Conservation (phyloP, 257 asterid genomes). For the Primulina eburnea region DNA sequence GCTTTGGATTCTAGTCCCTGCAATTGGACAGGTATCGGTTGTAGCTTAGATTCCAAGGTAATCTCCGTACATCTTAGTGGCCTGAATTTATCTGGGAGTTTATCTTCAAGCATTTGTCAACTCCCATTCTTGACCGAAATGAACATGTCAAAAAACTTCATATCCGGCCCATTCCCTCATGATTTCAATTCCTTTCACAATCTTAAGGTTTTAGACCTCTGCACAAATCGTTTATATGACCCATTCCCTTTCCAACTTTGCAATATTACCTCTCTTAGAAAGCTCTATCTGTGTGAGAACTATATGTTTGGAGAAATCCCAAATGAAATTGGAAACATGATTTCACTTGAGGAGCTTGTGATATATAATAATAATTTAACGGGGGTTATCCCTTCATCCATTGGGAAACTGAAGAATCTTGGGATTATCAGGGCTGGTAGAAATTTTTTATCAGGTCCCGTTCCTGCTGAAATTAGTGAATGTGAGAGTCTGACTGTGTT, state of each 20-base stretch:
- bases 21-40: conserved; percentile 65
- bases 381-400: conserved; percentile 54
- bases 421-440: conserved; percentile 65
- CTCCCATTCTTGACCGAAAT: conserved; percentile 53
- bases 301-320: conserved; percentile 66
- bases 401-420: conserved; percentile 54
- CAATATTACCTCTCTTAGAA: conserved; percentile 47
- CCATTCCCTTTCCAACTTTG: conserved; percentile 51
- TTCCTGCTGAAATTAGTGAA: conserved; percentile 55
- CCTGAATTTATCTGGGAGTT: conserved; percentile 60
- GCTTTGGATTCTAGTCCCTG: conserved; percentile 52
- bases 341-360: conserved; percentile 70
- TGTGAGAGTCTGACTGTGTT: conserved; percentile 63
- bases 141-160: conserved; percentile 61
- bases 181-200: conserved; percentile 40
- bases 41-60: conserved; percentile 41
- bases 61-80: conserved; percentile 47
- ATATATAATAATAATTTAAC: conserved; percentile 79
- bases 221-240: conserved; percentile 66
- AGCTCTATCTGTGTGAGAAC: conserved; percentile 74
- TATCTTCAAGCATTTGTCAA: conserved; percentile 54
- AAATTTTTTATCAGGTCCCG: conserved; percentile 58
- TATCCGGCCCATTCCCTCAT: conserved; percentile 64
- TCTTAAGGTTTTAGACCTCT: conserved; percentile 64
- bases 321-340: conserved; percentile 46